Evolutionary conservation across 176 grass and related monocot genomes (phyloP), one percentile per base, ranked within the genome.

Genomic region (Tillandsia fasciculata): DNA sequence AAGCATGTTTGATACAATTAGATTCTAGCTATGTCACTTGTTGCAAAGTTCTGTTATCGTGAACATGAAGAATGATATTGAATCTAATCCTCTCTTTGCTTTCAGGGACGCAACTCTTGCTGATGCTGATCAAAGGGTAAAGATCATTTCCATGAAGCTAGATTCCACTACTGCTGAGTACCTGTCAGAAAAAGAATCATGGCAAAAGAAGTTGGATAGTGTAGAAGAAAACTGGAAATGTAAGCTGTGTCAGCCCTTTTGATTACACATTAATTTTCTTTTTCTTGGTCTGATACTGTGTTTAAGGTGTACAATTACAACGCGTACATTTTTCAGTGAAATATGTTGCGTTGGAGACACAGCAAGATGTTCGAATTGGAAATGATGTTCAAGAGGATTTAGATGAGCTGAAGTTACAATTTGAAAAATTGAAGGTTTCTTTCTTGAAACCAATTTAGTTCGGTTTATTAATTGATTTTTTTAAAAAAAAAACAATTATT

Each of bases 191-290:
- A 99, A 90, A 74, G 89, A 88, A 86, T 82, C 77, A 4, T 99
- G 89, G 89, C 84, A 87, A 72, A 90, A 86, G 70, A 86, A 87
- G 13, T 50, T 93, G 67, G 82, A 84, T 61, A 87, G 66, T 67
- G 75, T 93, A 70, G 94, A 99, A 78, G 94, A 99, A 83, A 87
- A 59, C 66, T 93, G 89, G 94, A 99, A 72, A 93, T 77, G 94
- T 99, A 86, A 86, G 70, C 65, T 74, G 51, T 51, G 49, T 72
- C 49, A 76, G 49, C 49, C 69, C 48, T 78, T 12, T 53, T 64
- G 65, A 10, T 64, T 61, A 50, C 18, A 9, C 22, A 1, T 15
- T 81, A 52, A 48, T 72, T 42, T 71, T 14, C 54, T 50, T 78
- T 17, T 50, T 51, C n/a, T 48, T 12, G 3, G 26, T 74, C 66